Percentiles rank a stretch among this genome's conserved stretches.
These are phyloP conservation scores for Amanita brunnescens DNA, from an alignment of 768 basidiomycete species.

Conservation along the genomic window DNA sequence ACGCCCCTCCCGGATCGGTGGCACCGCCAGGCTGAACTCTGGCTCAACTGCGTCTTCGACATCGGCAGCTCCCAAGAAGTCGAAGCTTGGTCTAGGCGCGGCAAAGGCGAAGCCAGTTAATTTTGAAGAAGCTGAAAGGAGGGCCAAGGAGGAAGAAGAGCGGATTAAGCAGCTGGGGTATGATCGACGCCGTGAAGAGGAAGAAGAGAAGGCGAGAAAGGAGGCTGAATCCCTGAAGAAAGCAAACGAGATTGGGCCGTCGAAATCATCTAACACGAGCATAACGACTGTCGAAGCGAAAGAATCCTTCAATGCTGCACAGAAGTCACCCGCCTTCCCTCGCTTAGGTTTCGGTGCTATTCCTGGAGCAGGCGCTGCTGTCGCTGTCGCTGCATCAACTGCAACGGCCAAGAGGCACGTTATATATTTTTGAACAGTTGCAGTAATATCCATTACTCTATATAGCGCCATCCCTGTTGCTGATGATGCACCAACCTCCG, in stretches of 20 bases:
- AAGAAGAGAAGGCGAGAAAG: conserved; percentile 64
- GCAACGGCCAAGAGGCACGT: conserved; percentile 23
- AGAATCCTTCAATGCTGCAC: conserved; percentile 8
- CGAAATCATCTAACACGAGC: conserved; percentile 16
- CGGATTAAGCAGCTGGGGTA: conserved; percentile 88
- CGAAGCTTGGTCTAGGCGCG: conserved; percentile 78
- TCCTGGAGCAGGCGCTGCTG: conserved; percentile 50
- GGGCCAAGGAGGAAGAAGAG: conserved; percentile 88
- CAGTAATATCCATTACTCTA: not conserved
- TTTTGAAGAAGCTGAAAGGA: conserved; percentile 90
- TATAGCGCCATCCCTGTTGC: conserved; percentile 17
- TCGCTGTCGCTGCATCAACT: conserved; percentile 34
- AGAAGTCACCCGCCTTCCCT: conserved; percentile 43
- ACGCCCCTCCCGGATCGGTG: conserved; percentile 34
- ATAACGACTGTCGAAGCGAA: conserved; percentile 15
- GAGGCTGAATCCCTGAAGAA: conserved; percentile 45
- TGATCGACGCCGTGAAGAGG: conserved; percentile 76
- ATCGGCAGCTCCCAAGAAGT: conserved; percentile 42
- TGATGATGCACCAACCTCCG: conserved; percentile 66
- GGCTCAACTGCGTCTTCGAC: conserved; percentile 20
- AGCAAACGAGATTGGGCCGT: conserved; percentile 29
- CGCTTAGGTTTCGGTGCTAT: conserved; percentile 81
- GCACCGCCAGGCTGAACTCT: conserved; percentile 30
- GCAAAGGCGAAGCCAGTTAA: conserved; percentile 82
- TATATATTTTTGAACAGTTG: not conserved